Evolutionary conservation across 345 rosid genomes (phyloP), one percentile per base, ranked within the genome.

Genomic region (Toxicodendron radicans): DNA sequence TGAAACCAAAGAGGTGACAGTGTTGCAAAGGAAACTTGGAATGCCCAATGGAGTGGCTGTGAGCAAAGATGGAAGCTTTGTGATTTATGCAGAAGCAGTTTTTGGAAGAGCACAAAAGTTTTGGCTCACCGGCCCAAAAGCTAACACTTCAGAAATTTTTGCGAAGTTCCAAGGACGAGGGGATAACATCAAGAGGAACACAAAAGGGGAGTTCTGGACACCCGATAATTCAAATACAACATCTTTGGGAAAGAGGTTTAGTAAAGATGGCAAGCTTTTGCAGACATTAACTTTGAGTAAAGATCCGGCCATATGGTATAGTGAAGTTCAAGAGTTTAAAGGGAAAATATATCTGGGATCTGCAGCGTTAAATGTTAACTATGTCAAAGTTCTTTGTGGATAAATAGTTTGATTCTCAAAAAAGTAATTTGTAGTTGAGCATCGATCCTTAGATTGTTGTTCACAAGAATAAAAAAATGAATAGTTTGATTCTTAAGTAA

Each of bases 61-160:
- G 12, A 48, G 58, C 21, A 5, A 20, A 13, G 48, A 27, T 30
- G 45, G 58, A 6, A 5, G 2, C 24, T 72, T 18, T 49, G 10
- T 72, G 11, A 57, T 61, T 11, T 7, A 43, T 16, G 32, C 75
- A 14, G 75, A 72, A 21, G 46, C 5, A 17, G 1, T 27, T 5
- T 41, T 16, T 2, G 1, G n/a, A 2, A 45, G 67, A 32, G 24
- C 49, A 21, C 66, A 10, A 14, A 73, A 63, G 54, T 73, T 48
- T 63, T 73, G 75, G 75, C 68, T 73, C 2, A 62, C 13, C 20
- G 75, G 69, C 45, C 68, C 75, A 1, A 73, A 62, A 49, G 75
- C 75, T 7, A 53, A 54, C 17, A 35, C 69, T n/a, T 33, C 54
- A 30, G 52, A 73, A 13, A 24, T 38, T 35, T 35, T 73, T 12